phyloP scores from a whole-genome alignment of 208 protist genomes.

The Lotmaria passim region DNA sequence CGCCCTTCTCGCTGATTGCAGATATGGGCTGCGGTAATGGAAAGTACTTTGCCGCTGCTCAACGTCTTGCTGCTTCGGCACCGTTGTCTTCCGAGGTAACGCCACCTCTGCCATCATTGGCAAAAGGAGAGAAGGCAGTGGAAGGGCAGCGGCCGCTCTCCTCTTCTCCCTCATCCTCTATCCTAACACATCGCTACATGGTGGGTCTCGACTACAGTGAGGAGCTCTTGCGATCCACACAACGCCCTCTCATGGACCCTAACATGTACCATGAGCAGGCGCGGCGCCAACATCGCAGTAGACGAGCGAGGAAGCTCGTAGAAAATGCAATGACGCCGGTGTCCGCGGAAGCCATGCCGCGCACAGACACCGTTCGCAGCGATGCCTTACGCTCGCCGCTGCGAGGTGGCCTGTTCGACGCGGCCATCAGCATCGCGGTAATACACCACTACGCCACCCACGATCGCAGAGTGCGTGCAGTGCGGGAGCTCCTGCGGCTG shows the following conservation, averaged over 20 bases:
- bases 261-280: constrained; percentile 33
- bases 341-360: constrained; percentile 32
- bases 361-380: constrained; percentile 63
- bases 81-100: background rate
- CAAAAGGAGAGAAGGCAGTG: background rate
- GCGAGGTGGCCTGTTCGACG: constrained; percentile 74
- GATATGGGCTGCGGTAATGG: constrained; percentile 92
- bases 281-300: constrained; percentile 14
- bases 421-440: constrained; percentile 89
- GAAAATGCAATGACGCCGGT: constrained; percentile 8
- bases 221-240: constrained; percentile 63
- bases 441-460: constrained; percentile 87
- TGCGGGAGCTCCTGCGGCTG: constrained; percentile 82
- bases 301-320: background rate
- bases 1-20: constrained; percentile 62
- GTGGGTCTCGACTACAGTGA: constrained; percentile 73
- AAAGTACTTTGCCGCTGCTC: constrained; percentile 74
- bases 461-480: constrained; percentile 46
- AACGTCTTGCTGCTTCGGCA: constrained; percentile 2
- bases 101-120: no score
- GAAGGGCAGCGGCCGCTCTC: constrained; percentile 3
- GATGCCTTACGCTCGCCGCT: constrained; percentile 72
- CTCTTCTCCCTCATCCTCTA: background rate
- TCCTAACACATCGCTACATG: constrained; percentile 51
- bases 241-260: constrained; percentile 46